Evolutionary conservation across 352 stramenopile genomes (phyloP).

Genomic region (Globisporangium uncinulatum): DNA sequence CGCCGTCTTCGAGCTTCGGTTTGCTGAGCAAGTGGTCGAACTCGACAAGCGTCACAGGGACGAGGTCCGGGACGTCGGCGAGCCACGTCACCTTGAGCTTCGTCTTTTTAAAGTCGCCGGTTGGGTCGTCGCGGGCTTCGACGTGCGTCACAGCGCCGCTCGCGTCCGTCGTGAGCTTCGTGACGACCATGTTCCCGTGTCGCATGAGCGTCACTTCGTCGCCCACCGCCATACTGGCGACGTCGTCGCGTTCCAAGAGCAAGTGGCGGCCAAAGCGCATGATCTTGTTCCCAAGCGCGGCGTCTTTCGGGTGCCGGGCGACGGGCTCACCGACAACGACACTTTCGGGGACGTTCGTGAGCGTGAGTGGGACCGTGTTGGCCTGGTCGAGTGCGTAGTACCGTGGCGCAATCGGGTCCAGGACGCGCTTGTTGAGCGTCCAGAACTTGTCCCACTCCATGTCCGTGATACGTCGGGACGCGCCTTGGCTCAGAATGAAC

Average conservation of each 20-base stretch:
- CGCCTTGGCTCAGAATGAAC: constrained; percentile 98
- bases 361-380: constrained; percentile 80
- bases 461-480: constrained; percentile 94
- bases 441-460: constrained; percentile 99
- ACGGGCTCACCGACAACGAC: constrained; percentile 55
- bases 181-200: constrained; percentile 92
- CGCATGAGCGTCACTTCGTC: constrained; percentile 98
- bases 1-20: constrained; percentile 97
- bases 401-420: constrained; percentile 93
- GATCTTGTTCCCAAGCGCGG: constrained; percentile 76
- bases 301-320: constrained; percentile 75
- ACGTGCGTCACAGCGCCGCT: constrained; percentile 50
- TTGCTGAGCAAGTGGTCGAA: constrained; percentile 99
- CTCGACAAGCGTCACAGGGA: constrained; percentile 92
- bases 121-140: constrained; percentile 69
- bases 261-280: constrained; percentile 88
- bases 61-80: constrained; percentile 83
- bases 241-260: constrained; percentile 95
- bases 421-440: constrained; percentile 98
- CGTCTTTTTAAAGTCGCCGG: constrained; percentile 92
- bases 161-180: constrained; percentile 57
- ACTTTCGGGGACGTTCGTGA: constrained; percentile 74
- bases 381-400: constrained; percentile 96
- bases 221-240: constrained; percentile 89
- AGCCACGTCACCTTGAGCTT: constrained; percentile 98